Conservation (phyloP, 305 asterid genomes). For the Solanum hybrid region DNA sequence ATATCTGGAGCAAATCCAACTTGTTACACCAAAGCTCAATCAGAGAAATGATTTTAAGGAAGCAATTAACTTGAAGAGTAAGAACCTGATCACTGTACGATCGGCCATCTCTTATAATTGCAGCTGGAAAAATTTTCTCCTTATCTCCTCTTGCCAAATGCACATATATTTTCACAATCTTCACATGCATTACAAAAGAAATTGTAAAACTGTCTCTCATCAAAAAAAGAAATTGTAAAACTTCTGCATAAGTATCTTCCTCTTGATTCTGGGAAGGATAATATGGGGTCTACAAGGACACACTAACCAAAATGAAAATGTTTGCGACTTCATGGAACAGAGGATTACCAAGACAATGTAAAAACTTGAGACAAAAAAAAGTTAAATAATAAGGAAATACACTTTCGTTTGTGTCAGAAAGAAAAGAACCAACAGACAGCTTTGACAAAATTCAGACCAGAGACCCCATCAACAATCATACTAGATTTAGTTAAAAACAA, state of each 20-base stretch:
- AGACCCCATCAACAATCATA: neutral
- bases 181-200: constrained; percentile 20
- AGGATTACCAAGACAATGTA: neutral
- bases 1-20: constrained; percentile 43
- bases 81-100: constrained; percentile 85
- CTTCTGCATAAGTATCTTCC: neutral
- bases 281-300: neutral
- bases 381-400: neutral
- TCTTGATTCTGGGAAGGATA: neutral
- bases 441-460: neutral
- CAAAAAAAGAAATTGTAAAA: neutral
- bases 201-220: neutral
- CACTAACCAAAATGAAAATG: neutral
- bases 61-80: neutral
- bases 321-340: neutral
- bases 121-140: constrained; percentile 63
- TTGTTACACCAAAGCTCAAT: constrained; percentile 7
- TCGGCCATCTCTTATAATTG: constrained; percentile 89
- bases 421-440: neutral
- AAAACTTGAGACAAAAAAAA: neutral
- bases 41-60: neutral
- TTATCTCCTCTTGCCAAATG: constrained; percentile 86
- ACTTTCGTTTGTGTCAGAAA: neutral
- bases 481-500: neutral
- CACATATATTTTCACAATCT: constrained; percentile 91